phyloP scores from a whole-genome alignment of 768 basidiomycete genomes.

The Omphalotus guepiniiformis region DNA sequence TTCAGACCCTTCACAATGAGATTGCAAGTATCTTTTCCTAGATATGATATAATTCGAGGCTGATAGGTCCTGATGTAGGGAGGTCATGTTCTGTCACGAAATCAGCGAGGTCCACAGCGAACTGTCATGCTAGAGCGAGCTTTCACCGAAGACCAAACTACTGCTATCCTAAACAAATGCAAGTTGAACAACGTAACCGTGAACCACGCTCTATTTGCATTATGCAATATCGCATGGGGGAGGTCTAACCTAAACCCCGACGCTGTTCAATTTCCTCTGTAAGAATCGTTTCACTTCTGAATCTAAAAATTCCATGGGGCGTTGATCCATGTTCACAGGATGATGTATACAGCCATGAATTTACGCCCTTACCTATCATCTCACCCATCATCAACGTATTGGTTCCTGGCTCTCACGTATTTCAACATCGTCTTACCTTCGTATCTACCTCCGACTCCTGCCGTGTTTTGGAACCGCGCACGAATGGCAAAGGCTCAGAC shows the following conservation, averaged over 20 bases:
- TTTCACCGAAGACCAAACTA: conserved; percentile 30
- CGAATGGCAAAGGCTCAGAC: conserved; percentile 49
- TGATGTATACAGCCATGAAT: conserved; percentile 71
- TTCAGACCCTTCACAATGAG: conserved; percentile 38
- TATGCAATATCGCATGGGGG: conserved; percentile 57
- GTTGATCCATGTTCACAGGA: conserved; percentile 28
- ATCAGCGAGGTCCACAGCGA: conserved; percentile 29
- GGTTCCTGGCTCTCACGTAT: conserved; percentile 60
- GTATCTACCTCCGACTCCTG: conserved; percentile 35
- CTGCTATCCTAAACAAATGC: conserved; percentile 49
- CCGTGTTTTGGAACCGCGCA: conserved; percentile 58
- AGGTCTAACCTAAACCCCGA: conserved; percentile 21
- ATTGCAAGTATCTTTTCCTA: conserved; percentile 29
- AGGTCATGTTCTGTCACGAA: conserved; percentile 50
- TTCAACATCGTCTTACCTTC: conserved; percentile 64
- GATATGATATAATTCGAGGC: background rate
- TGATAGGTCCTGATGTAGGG: conserved; percentile 29
- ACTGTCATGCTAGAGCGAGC: conserved; percentile 28
- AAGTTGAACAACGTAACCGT: conserved; percentile 58
- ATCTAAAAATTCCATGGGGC: background rate
- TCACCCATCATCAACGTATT: conserved; percentile 41
- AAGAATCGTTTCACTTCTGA: conserved; percentile 3
- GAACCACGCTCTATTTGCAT: conserved; percentile 53
- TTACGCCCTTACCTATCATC: conserved; percentile 45
- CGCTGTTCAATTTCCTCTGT: conserved; percentile 24